Evolutionary conservation across 2,329 filamentous ascomycete species (phyloP).

Genomic region (Calonectria pseudoreteaudii): DNA sequence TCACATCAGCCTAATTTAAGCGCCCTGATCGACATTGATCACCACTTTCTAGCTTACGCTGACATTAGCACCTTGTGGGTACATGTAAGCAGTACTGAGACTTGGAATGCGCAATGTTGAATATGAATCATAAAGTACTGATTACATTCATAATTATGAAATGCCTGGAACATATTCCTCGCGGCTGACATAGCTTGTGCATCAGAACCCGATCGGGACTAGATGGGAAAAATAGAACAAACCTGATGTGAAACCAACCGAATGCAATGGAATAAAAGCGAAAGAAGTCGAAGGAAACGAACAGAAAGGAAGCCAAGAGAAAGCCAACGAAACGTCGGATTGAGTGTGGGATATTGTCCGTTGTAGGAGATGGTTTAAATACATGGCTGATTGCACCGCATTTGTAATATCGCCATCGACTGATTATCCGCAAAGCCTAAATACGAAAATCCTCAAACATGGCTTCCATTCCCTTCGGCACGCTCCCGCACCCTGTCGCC

Average conservation of each 20-base stretch:
- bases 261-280: background rate
- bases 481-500: slow-evolving; percentile 5
- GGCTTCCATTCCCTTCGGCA: background rate
- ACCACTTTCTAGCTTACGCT: background rate
- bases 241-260: background rate
- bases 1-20: background rate
- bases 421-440: background rate
- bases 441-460: background rate
- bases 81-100: background rate
- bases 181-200: background rate
- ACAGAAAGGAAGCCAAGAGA: background rate
- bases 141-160: background rate
- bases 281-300: background rate
- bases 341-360: background rate
- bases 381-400: background rate
- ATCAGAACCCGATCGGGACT: background rate
- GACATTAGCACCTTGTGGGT: background rate
- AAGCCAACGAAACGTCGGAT: background rate
- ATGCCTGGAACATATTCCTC: background rate
- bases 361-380: background rate
- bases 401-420: background rate
- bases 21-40: background rate
- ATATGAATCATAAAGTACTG: background rate
- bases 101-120: background rate
- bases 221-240: background rate